phyloP scores from a whole-genome alignment of 495 filamentous ascomycete genomes.

The Aspergillus bridgeri region DNA sequence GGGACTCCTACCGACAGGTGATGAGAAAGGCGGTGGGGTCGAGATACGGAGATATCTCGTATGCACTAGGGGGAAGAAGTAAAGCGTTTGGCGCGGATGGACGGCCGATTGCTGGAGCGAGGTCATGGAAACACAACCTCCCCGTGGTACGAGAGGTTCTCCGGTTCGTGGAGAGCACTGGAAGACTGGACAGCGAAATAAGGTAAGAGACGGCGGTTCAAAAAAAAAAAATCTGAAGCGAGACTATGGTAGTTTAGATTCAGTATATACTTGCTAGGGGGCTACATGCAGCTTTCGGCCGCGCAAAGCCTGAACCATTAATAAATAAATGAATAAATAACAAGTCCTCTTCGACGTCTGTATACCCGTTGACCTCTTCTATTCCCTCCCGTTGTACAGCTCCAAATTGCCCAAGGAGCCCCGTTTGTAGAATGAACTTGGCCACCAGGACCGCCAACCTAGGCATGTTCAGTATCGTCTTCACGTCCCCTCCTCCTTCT shows the following conservation, averaged over 20 bases:
- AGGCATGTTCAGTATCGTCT: constrained; percentile 4
- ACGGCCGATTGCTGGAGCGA: too few species aligned
- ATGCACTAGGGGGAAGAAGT: too few species aligned
- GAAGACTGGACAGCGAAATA: background rate
- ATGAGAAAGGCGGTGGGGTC: too few species aligned
- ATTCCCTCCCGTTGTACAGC: constrained; percentile 3
- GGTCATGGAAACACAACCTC: too few species aligned
- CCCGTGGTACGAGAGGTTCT: too few species aligned
- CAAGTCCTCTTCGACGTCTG: background rate
- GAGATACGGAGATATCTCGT: too few species aligned
- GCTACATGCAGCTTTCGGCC: background rate
- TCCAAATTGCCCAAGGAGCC: constrained; percentile 5
- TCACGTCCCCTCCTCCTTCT: constrained; percentile 4
- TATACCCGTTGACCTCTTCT: constrained; percentile 5
- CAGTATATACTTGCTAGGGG: background rate
- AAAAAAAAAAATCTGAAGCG: background rate
- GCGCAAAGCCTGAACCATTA: background rate
- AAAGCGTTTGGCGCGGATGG: too few species aligned
- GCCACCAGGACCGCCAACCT: constrained; percentile 1
- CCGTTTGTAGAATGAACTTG: constrained; percentile 7
- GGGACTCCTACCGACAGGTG: too few species aligned
- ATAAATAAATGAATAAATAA: background rate
- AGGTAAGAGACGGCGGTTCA: background rate
- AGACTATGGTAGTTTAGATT: background rate
- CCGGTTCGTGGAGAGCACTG: background rate